Evolutionary conservation across 2,329 filamentous ascomycete species (phyloP).

Genomic region (Beauveria caledonica): DNA sequence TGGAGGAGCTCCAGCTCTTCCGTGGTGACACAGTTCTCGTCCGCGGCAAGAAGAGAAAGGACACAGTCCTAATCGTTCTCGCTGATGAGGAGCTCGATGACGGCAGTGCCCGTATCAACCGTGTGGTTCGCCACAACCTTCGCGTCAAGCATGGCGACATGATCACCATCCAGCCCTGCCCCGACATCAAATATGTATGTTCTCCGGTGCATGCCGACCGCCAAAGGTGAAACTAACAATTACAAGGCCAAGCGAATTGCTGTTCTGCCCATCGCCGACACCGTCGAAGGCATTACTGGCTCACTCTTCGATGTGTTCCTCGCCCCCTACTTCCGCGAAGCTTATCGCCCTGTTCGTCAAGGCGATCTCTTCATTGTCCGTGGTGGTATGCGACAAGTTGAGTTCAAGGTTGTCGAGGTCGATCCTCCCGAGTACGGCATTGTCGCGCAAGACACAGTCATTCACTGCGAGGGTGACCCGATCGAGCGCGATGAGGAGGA

Average conservation of each 20-base stretch:
- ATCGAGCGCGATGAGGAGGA: slow-evolving; percentile 99
- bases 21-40: slow-evolving; percentile 96
- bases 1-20: slow-evolving; percentile 98
- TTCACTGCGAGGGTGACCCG: slow-evolving; percentile 90
- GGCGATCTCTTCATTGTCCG: slow-evolving; percentile 96
- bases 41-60: slow-evolving; percentile 99
- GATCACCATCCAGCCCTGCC: slow-evolving; percentile 93
- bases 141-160: slow-evolving; percentile 98
- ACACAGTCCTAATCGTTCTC: slow-evolving; percentile 94
- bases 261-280: slow-evolving; percentile 95
- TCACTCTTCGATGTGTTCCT: slow-evolving; percentile 99
- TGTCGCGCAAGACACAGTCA: slow-evolving; percentile 96
- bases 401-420: slow-evolving; percentile 99
- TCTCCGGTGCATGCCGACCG: background rate
- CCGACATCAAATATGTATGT: slow-evolving; percentile 99
- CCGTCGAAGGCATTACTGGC: slow-evolving; percentile 92
- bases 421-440: slow-evolving; percentile 98
- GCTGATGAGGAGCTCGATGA: slow-evolving; percentile 98
- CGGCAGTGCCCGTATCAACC: slow-evolving; percentile 93
- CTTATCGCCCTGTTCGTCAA: slow-evolving; percentile 93
- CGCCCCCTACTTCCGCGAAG: slow-evolving; percentile 98
- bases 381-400: slow-evolving; percentile 97
- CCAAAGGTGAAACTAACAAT: slow-evolving; percentile 19
- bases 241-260: slow-evolving; percentile 92
- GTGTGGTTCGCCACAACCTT: slow-evolving; percentile 95